phyloP scores from a whole-genome alignment of 345 rosid species.

The Boechera stricta region DNA sequence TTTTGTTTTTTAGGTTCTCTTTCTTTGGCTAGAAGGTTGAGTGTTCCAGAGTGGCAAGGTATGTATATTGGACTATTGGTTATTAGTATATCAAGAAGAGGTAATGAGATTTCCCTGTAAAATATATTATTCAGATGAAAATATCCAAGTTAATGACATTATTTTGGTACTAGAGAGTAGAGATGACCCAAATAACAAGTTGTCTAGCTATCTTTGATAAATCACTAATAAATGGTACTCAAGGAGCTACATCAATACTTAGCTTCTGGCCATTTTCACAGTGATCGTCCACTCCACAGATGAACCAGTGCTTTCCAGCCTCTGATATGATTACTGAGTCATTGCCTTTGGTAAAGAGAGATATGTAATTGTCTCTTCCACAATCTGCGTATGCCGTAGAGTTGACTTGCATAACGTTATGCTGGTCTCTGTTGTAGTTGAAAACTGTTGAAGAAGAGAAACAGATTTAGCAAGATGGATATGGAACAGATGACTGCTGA shows the following conservation, averaged over 20 bases:
- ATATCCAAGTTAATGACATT: slow-evolving; percentile 27
- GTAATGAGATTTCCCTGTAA: slow-evolving; percentile 15
- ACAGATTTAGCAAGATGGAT: slow-evolving; percentile 21
- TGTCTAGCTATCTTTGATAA: slow-evolving; percentile 23
- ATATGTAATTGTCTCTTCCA: slow-evolving; percentile 38
- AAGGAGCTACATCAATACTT: slow-evolving; percentile 41
- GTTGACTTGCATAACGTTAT: slow-evolving; percentile 55
- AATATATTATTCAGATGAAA: slow-evolving; percentile 25
- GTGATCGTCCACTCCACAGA: slow-evolving; percentile 45
- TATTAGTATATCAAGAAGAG: slow-evolving; percentile 9
- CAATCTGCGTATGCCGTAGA: slow-evolving; percentile 51
- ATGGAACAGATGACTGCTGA: slow-evolving; percentile 12
- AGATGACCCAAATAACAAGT: slow-evolving; percentile 24
- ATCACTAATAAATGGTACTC: not conserved
- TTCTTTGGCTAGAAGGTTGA: slow-evolving; percentile 13
- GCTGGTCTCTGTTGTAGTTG: slow-evolving; percentile 43
- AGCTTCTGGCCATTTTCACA: slow-evolving; percentile 51
- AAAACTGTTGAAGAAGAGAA: slow-evolving; percentile 44
- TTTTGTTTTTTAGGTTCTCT: not conserved
- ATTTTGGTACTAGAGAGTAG: slow-evolving; percentile 27
- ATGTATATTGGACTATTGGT: not conserved
- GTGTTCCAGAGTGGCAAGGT: slow-evolving; percentile 7
- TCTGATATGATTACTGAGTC: slow-evolving; percentile 43
- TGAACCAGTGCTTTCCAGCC: slow-evolving; percentile 41
- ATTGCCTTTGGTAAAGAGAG: slow-evolving; percentile 46